These are phyloP conservation scores for Fusarium papillatum DNA, from an alignment of 2,329 filamentous ascomycete species.

Conservation along the genomic window DNA sequence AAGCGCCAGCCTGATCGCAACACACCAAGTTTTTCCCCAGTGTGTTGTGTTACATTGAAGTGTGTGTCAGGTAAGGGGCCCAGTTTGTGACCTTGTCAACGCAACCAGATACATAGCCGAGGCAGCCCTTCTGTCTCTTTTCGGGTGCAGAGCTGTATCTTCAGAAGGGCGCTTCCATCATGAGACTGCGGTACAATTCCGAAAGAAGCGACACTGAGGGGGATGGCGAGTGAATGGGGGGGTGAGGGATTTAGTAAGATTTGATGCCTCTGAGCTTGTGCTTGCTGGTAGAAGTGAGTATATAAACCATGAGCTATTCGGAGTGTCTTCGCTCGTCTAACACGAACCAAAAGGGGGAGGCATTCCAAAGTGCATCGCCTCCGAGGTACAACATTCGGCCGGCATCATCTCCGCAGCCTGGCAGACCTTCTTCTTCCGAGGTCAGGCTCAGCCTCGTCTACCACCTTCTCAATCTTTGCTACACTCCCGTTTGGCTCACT, in stretches of 20 bases:
- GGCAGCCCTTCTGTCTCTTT: neutral
- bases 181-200: neutral
- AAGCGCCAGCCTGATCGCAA: neutral
- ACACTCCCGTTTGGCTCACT: constrained; percentile 43
- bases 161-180: neutral
- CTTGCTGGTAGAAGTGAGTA: neutral
- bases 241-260: neutral
- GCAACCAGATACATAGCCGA: neutral
- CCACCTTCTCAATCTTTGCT: constrained; percentile 17
- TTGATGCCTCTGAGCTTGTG: neutral
- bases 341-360: neutral
- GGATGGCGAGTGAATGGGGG: neutral
- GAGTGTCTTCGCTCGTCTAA: neutral
- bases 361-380: neutral
- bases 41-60: neutral
- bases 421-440: constrained; percentile 40
- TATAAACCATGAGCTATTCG: neutral
- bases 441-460: constrained; percentile 22
- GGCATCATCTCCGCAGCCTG: constrained; percentile 34
- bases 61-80: neutral
- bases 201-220: neutral
- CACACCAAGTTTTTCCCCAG: neutral
- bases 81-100: neutral
- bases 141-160: neutral
- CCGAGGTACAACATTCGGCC: neutral